phyloP scores from a whole-genome alignment of 2,329 filamentous ascomycete genomes.

The Stagonosporopsis vannaccii region DNA sequence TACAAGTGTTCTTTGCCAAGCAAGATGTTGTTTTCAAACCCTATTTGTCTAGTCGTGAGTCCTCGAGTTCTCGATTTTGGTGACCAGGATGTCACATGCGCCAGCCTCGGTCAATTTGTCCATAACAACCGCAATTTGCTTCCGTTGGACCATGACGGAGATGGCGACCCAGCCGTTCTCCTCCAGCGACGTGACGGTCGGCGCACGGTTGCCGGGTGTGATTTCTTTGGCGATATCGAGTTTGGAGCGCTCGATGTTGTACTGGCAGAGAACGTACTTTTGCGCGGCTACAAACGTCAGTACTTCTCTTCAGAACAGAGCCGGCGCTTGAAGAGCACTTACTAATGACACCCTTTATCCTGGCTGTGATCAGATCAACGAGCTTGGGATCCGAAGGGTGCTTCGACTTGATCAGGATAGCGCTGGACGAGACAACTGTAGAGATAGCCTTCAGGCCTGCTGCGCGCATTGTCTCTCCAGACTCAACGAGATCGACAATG shows the following conservation, averaged over 20 bases:
- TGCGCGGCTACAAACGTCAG: constrained; percentile 70
- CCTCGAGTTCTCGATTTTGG: constrained; percentile 81
- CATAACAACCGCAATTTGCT: constrained; percentile 84
- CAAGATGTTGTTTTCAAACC: neutral
- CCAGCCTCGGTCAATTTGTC: constrained; percentile 79
- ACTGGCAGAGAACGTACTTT: constrained; percentile 92
- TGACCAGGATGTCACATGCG: constrained; percentile 83
- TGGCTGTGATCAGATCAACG: constrained; percentile 82
- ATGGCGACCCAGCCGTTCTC: constrained; percentile 94
- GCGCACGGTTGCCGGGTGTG: constrained; percentile 91
- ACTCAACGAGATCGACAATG: constrained; percentile 97
- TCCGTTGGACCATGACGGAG: constrained; percentile 90
- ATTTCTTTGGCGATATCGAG: constrained; percentile 75
- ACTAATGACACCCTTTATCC: constrained; percentile 93
- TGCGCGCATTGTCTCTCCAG: constrained; percentile 96
- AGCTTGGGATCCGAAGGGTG: constrained; percentile 79
- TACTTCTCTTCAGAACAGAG: neutral
- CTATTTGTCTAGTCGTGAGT: constrained; percentile 28
- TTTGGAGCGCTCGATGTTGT: constrained; percentile 81
- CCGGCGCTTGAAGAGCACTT: constrained; percentile 37
- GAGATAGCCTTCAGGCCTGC: constrained; percentile 93
- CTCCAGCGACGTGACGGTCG: constrained; percentile 88
- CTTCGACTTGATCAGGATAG: constrained; percentile 91
- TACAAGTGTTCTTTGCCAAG: neutral
- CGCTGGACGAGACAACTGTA: constrained; percentile 86